Base-by-base conservation (phyloP, 768 basidiomycete species). In the Amanita jacksonii region DNA sequence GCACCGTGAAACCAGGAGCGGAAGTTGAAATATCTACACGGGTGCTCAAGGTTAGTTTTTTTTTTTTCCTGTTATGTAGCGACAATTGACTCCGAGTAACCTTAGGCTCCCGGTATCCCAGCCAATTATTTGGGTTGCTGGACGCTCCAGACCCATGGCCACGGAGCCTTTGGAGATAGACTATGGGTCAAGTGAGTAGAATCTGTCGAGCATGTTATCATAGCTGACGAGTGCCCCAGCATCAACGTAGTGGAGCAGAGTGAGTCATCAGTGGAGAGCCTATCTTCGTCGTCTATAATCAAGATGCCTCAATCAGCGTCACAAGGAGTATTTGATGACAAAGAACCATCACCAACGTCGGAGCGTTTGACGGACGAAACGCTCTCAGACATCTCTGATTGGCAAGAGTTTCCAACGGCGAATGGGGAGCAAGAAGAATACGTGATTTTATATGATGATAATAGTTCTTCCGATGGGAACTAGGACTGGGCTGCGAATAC, bases 71-170 rank as follows among this genome's bases (percentile, higher is more conserved):
- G 20, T 1, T 19, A 3, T 31, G 23, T 32, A 20, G 23, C 23
- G 5, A 7, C 19, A 1, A 9, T n/a, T 42, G 22, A 42, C 23
- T 13, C 8, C 8, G 20, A 22, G 30, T 24, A 18, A 44, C 20
- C 4, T 20, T 40, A 81, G 76, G 87, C 86, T 10, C 89, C 89
- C 8, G 86, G 87, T 35, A 52, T 57, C 9, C 71, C 83, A 2
- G 85, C 85, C 8, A 70, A 74, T 42, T 88, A 87, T 61, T 73
- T 81, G 44, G 74, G 82, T 40, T 87, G 85, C 53, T 91, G 85
- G 85, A 69, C 79, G 33, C 57, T 91, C 46, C 74, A 62, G 47
- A 77, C 85, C 52, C 73, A 69, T 4, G 53, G 67, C 13, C 76
- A 74, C 1, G 68, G 67, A 32, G 56, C 76, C 35, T 91, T 91